These are phyloP conservation scores for Plasmodium coatneyi DNA, from an alignment of 169 alveolate species.

Conservation along the genomic window DNA sequence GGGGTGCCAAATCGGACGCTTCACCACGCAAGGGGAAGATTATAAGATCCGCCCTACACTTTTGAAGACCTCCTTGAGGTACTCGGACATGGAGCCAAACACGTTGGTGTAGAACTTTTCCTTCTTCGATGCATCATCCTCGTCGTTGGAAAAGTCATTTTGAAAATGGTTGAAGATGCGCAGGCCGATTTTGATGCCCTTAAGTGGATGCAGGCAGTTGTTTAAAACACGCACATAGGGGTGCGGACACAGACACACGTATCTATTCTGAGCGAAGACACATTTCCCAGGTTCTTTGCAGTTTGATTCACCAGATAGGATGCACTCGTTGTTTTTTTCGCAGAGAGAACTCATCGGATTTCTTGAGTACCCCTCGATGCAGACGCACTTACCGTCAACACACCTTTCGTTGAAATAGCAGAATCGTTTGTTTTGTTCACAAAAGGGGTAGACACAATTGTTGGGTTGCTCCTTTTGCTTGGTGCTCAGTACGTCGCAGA, in stretches of 20 bases:
- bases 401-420: conserved; percentile 68
- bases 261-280: conserved; percentile 36
- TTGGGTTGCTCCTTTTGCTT: not conserved
- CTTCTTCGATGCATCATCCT: conserved; percentile 63
- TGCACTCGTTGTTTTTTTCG: conserved; percentile 70
- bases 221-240: conserved; percentile 68
- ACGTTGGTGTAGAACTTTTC: conserved; percentile 58
- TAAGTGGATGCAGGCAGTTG: conserved; percentile 61
- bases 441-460: conserved; percentile 59
- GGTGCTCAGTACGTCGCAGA: conserved; percentile 19
- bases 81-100: conserved; percentile 69
- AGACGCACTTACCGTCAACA: conserved; percentile 58
- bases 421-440: conserved; percentile 43
- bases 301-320: not conserved
- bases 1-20: not conserved
- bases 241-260: conserved; percentile 61
- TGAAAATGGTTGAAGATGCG: conserved; percentile 35
- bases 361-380: conserved; percentile 69
- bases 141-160: conserved; percentile 22
- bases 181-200: conserved; percentile 29
- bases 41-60: not conserved
- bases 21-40: not conserved
- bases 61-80: conserved; percentile 37
- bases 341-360: conserved; percentile 74
- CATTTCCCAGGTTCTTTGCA: conserved; percentile 66